A percentile compares a stretch with the other conserved stretches of the same genome.
Conservation (phyloP, 768 basidiomycete species). For the Rhodotorula taiwanensis region DNA sequence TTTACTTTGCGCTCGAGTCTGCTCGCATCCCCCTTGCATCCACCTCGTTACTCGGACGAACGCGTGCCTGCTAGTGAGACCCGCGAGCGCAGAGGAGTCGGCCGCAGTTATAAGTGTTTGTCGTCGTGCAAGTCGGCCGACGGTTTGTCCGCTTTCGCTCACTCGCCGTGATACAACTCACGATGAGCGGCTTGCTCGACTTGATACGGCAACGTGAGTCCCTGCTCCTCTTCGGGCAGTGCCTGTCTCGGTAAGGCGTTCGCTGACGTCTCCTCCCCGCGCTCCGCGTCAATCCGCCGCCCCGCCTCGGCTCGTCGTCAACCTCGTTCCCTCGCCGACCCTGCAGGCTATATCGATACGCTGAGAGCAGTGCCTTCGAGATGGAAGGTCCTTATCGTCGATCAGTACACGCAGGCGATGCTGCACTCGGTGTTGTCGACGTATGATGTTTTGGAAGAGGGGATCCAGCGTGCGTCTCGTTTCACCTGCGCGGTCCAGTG, state of each 20-base stretch:
- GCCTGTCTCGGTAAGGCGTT: no score
- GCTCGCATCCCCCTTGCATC: no score
- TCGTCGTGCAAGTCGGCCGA: not conserved
- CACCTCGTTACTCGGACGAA: no score
- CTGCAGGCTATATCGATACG: conserved; percentile 72
- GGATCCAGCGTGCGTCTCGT: conserved; percentile 79
- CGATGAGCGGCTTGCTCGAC: conserved; percentile 3
- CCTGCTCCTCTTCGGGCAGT: not conserved
- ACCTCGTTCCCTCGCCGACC: not conserved
- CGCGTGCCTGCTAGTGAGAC: no score
- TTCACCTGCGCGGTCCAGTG: no score
- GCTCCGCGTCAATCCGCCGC: not conserved
- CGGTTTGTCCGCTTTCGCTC: no score
- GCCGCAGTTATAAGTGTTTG: no score
- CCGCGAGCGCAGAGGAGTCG: no score
- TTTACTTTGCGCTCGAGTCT: no score
- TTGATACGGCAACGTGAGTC: conserved; percentile 14
- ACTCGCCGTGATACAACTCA: no score
- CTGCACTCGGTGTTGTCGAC: conserved; percentile 79
- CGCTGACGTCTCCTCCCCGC: not conserved
- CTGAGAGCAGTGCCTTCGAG: conserved; percentile 69
- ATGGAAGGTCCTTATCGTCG: conserved; percentile 98
- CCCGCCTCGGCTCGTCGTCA: not conserved
- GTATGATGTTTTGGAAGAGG: conserved; percentile 90
- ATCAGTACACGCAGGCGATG: conserved; percentile 79